Evolutionary conservation across 1,284 basidiomycete genomes (phyloP), one percentile per base, ranked within the genome.

Genomic region (Peniophora sp.): DNA sequence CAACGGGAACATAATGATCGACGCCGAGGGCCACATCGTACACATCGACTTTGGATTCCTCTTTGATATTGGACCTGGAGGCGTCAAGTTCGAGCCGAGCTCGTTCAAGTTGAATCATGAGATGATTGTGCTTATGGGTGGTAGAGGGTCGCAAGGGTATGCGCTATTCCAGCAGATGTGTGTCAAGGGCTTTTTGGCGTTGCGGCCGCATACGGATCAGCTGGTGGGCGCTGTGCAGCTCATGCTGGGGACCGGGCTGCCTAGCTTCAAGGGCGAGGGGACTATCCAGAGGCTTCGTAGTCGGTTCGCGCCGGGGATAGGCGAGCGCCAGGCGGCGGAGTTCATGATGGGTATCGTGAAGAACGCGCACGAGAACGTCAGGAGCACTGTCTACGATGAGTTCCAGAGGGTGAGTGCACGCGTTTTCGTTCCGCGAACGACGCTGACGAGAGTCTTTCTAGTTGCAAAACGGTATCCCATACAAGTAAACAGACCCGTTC

Each of bases 101-200:
- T 95, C 92, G 16, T 99, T 99, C 84, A 99, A 99, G 72, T 79
- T 99, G 32, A 95, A 92, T 54, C 92, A 94, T 64, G 97, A 99
- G 65, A 99, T 99, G 95, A 88, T 99, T 17, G 78, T 89, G 12
- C 75, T 99, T 27, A 99, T 99, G 97, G 97, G 97, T 47, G 97
- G 97, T 11, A 79, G 87, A 53, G 80, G 89, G 61, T 93, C 90
- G 1, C 89, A 95, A 67, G 97, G 97, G 12, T 99, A 97, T 68
- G 81, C 86, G 52, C 79, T 94, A 50, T 99, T 99, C 76, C 86
- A 91, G 61, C 91, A 93, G 62, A 77, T 99, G 38, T 93, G 92
- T 2, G 83, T 98, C 60, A 97, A 98, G 67, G 94, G 92, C 0
- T 99, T 98, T 78, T 79, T 99, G 22, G 92, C 96, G 1, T 87